Conservation (phyloP, 73 alveolate species). For the Symbiodinium pilosum region DNA sequence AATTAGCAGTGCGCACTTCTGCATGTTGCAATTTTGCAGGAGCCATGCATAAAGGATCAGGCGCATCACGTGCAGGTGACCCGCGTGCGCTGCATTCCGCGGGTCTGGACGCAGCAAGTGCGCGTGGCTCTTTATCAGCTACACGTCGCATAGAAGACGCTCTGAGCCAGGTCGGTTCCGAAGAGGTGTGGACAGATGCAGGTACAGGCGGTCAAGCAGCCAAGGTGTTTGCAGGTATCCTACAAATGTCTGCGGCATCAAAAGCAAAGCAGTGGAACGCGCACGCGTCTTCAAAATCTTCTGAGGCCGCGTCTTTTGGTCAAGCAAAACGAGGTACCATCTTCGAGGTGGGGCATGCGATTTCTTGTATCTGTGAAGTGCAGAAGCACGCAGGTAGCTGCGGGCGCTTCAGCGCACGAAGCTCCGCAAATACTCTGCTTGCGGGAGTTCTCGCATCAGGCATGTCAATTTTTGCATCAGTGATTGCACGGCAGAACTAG, state of each 20-base stretch:
- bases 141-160: background rate
- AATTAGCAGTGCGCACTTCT: no score
- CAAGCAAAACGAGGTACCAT: background rate
- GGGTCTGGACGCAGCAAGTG: background rate
- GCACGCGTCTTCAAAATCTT: background rate
- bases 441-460: background rate
- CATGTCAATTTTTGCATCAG: background rate
- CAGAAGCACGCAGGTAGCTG: background rate
- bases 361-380: no score
- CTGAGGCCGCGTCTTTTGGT: background rate
- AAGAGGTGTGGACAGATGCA: background rate
- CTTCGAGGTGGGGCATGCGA: no score
- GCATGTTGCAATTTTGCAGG: no score
- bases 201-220: conserved; percentile 10
- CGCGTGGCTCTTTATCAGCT: background rate
- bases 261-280: background rate
- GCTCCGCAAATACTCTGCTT: background rate
- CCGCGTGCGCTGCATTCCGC: background rate
- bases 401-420: background rate
- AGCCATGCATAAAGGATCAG: no score
- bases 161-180: background rate
- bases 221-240: background rate
- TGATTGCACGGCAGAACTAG: no score
- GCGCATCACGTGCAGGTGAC: background rate
- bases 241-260: background rate